Evolutionary conservation across 352 stramenopile species (phyloP).

Genomic region (Pythium guiyangense): DNA sequence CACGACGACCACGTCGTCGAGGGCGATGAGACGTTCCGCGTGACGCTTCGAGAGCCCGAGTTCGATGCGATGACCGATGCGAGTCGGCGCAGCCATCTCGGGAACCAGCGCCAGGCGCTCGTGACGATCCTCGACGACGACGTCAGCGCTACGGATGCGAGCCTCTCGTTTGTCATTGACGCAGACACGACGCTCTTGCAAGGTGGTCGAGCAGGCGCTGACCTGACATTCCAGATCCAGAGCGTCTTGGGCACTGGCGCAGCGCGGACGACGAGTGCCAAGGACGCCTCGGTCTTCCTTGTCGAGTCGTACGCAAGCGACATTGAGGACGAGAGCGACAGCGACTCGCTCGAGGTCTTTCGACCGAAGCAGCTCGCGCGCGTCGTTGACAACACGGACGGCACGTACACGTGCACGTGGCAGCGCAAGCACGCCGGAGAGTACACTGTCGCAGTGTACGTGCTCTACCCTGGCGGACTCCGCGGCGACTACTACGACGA

Average conservation of each 20-base stretch:
- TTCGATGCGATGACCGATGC: slow-evolving; percentile 7
- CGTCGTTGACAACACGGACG: slow-evolving; percentile 25
- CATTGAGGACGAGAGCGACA: slow-evolving; percentile 1
- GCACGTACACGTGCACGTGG: slow-evolving; percentile 47
- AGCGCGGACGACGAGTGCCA: slow-evolving; percentile 11
- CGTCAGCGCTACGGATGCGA: slow-evolving; percentile 25
- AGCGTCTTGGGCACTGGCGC: slow-evolving; percentile 38
- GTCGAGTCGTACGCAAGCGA: slow-evolving; percentile 35
- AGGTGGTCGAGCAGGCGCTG: slow-evolving; percentile 34
- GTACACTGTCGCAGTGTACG: slow-evolving; percentile 49
- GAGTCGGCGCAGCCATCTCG: slow-evolving; percentile 22
- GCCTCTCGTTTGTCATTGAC: slow-evolving; percentile 30
- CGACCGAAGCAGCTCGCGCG: slow-evolving; percentile 16
- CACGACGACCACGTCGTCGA: slow-evolving; percentile 86
- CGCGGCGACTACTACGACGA: slow-evolving; percentile 64
- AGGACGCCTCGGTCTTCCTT: slow-evolving; percentile 20
- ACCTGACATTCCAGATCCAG: slow-evolving; percentile 51
- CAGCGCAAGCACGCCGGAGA: slow-evolving; percentile 31
- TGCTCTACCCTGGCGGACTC: slow-evolving; percentile 55
- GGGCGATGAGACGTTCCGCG: slow-evolving; percentile 59
- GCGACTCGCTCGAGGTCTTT: slow-evolving; percentile 10
- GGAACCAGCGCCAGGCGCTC: slow-evolving; percentile 54
- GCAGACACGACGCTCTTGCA: slow-evolving; percentile 19
- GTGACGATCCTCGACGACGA: slow-evolving; percentile 80
- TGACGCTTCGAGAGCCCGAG: slow-evolving; percentile 37